Conservation (phyloP, 768 basidiomycete genomes). For the Scleroderma bovista region DNA sequence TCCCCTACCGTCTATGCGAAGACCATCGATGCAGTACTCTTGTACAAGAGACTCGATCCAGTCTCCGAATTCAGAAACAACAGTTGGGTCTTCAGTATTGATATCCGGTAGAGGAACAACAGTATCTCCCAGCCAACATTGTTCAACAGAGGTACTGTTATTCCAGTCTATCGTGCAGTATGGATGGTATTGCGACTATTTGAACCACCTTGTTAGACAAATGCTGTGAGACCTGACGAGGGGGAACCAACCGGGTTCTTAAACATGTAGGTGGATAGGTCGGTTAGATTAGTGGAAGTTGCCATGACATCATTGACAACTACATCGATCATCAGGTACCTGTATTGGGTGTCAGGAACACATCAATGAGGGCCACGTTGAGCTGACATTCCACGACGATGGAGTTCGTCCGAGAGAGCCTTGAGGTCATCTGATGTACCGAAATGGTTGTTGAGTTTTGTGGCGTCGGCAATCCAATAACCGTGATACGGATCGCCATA, state of each 20-base stretch:
- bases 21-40: constrained; percentile 76
- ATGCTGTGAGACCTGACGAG: background rate
- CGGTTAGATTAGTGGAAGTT: constrained; percentile 48
- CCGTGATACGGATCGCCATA: constrained; percentile 87
- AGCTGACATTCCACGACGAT: constrained; percentile 63
- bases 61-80: constrained; percentile 53
- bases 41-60: constrained; percentile 69
- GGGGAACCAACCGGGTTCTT: constrained; percentile 45
- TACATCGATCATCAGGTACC: constrained; percentile 81
- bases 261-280: constrained; percentile 64
- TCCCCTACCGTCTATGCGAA: constrained; percentile 70
- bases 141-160: constrained; percentile 64
- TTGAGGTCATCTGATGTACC: constrained; percentile 72
- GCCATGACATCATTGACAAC: constrained; percentile 87
- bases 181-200: constrained; percentile 64
- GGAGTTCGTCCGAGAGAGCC: constrained; percentile 57
- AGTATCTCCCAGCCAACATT: constrained; percentile 81
- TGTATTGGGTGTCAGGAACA: background rate
- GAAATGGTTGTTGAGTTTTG: constrained; percentile 62
- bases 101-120: constrained; percentile 73
- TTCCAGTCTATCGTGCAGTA: constrained; percentile 72
- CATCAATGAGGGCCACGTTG: background rate
- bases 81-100: constrained; percentile 64
- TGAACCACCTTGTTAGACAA: constrained; percentile 5
- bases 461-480: constrained; percentile 74